Base-by-base conservation (phyloP, 768 basidiomycete genomes). In the Tylopilus plumbeoviolaceoides region DNA sequence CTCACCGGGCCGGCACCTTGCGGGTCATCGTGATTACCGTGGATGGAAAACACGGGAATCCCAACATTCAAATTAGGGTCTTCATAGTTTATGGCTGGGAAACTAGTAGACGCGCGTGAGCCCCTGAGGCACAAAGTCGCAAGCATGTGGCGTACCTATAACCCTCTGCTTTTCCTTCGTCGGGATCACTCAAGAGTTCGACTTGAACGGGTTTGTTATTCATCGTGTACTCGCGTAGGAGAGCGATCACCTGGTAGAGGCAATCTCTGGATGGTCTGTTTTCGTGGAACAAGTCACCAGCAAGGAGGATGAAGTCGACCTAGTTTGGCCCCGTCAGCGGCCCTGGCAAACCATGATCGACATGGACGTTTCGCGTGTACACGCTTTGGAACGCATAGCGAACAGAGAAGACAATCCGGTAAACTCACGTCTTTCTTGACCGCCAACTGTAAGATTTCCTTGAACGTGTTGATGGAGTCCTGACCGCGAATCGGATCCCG, bases 1-100 rank as follows among this genome's bases (percentile, higher is more conserved):
- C 90, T 56, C 62, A 93, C 94, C 9, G 89, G 78, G 4, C 95
- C 94, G 20, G 93, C 87, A 18, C 97, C 97, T 72, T 98, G 97
- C 31, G 97, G 97, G 63, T 99, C 97, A 64, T 99, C 97, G 70
- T 99, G 97, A 65, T 99, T 99, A 40, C 97, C 97, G 63, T 99
- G 97, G 47, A 99, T 98, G 0, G 95, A 98, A 72, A 99, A 99
- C 27, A 98, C 89, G 4, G 97, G 97, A n/a, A 97, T 91, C 4
- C 83, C 84, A 47, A 99, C 79, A 66, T 99, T 99, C 51, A 98
- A 77, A 67, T 99, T 98, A 2, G 87, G 83, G 62, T 99, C 95
- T 69, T 99, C 94, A 64, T 98, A 98, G 69, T 99, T 98, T 58
- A 99, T 74, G 1, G 93, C 92, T 12, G 97, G 97, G 65, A 98